These are phyloP conservation scores for Aureobasidium vineae DNA, from an alignment of 2,329 filamentous ascomycete genomes.

Conservation along the genomic window DNA sequence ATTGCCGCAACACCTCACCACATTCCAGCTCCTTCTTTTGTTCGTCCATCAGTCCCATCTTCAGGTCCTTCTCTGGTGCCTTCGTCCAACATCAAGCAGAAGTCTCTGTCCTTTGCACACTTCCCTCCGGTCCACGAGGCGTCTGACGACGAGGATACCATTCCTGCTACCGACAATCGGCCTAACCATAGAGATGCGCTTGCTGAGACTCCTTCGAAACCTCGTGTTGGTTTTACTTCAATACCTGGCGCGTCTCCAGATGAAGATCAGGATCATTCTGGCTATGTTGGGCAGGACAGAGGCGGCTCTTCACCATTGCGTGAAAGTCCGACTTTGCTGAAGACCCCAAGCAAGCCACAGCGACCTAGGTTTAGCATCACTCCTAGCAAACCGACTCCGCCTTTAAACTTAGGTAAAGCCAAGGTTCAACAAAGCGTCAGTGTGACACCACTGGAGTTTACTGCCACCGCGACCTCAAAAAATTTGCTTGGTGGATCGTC, in stretches of 20 bases:
- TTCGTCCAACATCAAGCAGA: conserved; percentile 42
- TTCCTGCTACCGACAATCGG: conserved; percentile 13
- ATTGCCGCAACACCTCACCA: conserved; percentile 35
- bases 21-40: conserved; percentile 32
- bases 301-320: conserved; percentile 15
- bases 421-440: conserved; percentile 6
- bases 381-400: neutral
- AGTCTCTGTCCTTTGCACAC: conserved; percentile 29
- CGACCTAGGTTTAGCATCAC: conserved; percentile 10
- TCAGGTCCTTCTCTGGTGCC: conserved; percentile 41
- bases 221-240: neutral
- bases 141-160: conserved; percentile 29
- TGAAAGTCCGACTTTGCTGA: conserved; percentile 13
- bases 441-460: conserved; percentile 26
- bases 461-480: conserved; percentile 31
- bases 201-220: conserved; percentile 26
- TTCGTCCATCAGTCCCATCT: conserved; percentile 26
- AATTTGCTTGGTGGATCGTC: conserved; percentile 28
- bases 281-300: conserved; percentile 26
- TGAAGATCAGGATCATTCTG: neutral
- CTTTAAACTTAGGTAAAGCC: neutral
- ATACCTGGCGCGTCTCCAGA: conserved; percentile 31
- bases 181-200: conserved; percentile 29
- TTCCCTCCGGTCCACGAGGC: conserved; percentile 21
- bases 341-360: conserved; percentile 22